Evolutionary conservation across 2,329 filamentous ascomycete species (phyloP).

Genomic region (Rutstroemia sp.): DNA sequence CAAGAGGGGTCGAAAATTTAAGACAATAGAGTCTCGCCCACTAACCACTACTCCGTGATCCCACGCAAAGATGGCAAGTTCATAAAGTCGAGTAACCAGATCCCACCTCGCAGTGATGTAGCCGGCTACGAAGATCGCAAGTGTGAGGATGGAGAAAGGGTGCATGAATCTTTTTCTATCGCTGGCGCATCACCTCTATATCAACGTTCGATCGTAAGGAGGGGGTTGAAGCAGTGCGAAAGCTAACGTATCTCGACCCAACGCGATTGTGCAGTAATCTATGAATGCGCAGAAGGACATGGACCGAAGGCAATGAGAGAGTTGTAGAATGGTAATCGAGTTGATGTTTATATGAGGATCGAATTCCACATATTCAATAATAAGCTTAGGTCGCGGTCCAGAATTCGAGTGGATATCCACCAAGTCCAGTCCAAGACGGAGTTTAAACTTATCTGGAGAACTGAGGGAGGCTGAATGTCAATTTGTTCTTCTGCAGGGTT

Average conservation of each 20-base stretch:
- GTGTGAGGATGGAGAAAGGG: constrained; percentile 91
- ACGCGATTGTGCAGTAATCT: no score
- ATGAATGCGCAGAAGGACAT: no score
- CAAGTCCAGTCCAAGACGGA: neutral
- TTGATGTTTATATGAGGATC: neutral
- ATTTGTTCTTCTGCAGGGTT: constrained; percentile 5
- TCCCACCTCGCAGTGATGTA: constrained; percentile 99
- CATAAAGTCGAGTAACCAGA: constrained; percentile 92
- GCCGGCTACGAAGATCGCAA: constrained; percentile 98
- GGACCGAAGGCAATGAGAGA: neutral
- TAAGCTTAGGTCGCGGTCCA: neutral
- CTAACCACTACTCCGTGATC: constrained; percentile 85
- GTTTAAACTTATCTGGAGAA: constrained; percentile 5
- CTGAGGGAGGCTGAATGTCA: neutral
- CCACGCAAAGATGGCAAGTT: constrained; percentile 95
- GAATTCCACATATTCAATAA: constrained; percentile 1
- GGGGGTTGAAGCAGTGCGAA: neutral
- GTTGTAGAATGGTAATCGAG: neutral
- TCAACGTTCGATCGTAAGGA: neutral
- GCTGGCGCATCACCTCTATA: constrained; percentile 23
- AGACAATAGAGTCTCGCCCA: constrained; percentile 38
- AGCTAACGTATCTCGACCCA: no score
- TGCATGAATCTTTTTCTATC: constrained; percentile 57
- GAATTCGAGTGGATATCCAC: constrained; percentile 1
- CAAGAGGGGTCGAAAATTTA: neutral